Evolutionary conservation across 2,329 filamentous ascomycete species (phyloP), one percentile per base, ranked within the genome.

Genomic region (Xylaria sp.): DNA sequence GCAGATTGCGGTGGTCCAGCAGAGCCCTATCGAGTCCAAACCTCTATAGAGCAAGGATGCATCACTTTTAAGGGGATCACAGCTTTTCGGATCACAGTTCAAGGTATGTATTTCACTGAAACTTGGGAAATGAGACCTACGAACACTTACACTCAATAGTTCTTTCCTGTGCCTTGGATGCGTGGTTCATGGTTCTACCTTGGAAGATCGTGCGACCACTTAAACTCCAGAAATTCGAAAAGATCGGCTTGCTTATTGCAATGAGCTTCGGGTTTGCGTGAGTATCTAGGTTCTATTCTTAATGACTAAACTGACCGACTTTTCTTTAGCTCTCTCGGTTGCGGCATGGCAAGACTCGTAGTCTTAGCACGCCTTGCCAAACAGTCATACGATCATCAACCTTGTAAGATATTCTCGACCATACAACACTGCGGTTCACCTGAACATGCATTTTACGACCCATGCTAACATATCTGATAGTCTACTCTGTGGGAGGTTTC

Each of bases 251-350:
- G 10, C 67, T 51, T 9, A 57, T 74, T n/a, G 71, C 70, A 13
- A 73, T 73, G 70, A 73, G 73, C 41, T 71, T 73, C 10, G 73
- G 73, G 28, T 61, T 51, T 48, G 50, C 67, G 73, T 74, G n/a
- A 67, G 71, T 67, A 28, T 15, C 12, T 34, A 25, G 2, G 41
- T 60, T 3, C 9, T n/a, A 2, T 31, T 20, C 12, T 44, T 13
- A 1, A 56, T n/a, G 6, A 15, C 31, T 39, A 18, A 50, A 25
- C 34, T 37, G 34, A 18, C 5, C 44, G 37, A 66, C 13, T 56
- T 13, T 20, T 44, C 12, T 23, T 9, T 25, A 73, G 72, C 12
- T 72, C 71, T 5, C 62, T 71, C 4, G 34, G 44, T 31, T 67
- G 60, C 2, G 70, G 70, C 15, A 39, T 73, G 15, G 65, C 62